Evolutionary conservation across 2,329 filamentous ascomycete genomes (phyloP).

Genomic region (Celoporthe dispersa): DNA sequence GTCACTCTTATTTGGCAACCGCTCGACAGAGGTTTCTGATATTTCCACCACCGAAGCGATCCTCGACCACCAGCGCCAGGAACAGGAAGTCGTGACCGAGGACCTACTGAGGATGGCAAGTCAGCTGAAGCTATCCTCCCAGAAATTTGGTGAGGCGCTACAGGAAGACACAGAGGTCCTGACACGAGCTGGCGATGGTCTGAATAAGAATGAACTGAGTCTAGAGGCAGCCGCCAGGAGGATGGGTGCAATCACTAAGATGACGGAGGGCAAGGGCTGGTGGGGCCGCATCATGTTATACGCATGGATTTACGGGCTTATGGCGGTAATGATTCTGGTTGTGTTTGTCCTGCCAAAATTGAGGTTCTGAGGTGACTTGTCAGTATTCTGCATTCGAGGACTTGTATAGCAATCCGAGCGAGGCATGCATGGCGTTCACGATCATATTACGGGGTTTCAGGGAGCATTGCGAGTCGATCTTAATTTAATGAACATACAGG

Average conservation of each 20-base stretch:
- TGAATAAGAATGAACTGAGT: constrained; percentile 75
- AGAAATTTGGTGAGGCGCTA: constrained; percentile 72
- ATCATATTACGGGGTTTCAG: not conserved
- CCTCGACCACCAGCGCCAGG: constrained; percentile 74
- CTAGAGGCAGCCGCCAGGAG: constrained; percentile 76
- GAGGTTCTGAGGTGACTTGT: constrained; percentile 63
- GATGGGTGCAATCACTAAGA: constrained; percentile 77
- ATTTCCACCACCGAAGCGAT: constrained; percentile 68
- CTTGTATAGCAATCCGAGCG: not conserved
- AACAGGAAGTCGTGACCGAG: constrained; percentile 81
- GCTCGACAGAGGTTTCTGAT: constrained; percentile 33
- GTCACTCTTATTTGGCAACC: constrained; percentile 26
- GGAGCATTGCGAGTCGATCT: not conserved
- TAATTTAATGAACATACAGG: not conserved
- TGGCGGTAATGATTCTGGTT: constrained; percentile 75
- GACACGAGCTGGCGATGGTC: constrained; percentile 69
- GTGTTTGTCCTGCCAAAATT: constrained; percentile 89
- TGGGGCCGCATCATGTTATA: constrained; percentile 84
- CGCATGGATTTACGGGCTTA: constrained; percentile 80
- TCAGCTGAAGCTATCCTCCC: constrained; percentile 75
- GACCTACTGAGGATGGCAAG: constrained; percentile 82
- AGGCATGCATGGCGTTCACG: constrained; percentile 2
- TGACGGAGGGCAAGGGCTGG: constrained; percentile 90
- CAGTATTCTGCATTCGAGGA: not conserved
- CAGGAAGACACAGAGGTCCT: constrained; percentile 75